Conservation (phyloP, 1,284 basidiomycete species). For the Trametes sp. region DNA sequence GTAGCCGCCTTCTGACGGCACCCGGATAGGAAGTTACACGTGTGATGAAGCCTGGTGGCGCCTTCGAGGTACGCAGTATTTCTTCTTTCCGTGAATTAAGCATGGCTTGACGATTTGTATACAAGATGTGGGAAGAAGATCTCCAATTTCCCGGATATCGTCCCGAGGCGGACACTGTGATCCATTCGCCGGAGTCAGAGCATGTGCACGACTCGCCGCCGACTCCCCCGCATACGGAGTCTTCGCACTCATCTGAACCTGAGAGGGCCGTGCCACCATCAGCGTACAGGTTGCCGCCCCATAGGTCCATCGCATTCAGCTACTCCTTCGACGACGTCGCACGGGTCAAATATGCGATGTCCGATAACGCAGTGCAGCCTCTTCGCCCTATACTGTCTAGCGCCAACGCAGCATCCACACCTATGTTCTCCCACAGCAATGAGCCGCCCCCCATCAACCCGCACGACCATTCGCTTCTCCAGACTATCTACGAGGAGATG, state of each 20-base stretch:
- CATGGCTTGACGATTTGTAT: slow-evolving; percentile 4
- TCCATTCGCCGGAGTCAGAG: slow-evolving; percentile 24
- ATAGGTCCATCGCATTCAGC: slow-evolving; percentile 21
- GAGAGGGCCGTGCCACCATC: background rate
- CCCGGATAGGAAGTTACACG: slow-evolving; percentile 58
- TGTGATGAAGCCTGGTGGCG: slow-evolving; percentile 72
- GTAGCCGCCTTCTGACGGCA: slow-evolving; percentile 14
- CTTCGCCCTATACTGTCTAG: slow-evolving; percentile 14
- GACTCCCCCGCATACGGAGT: slow-evolving; percentile 26
- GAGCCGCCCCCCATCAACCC: slow-evolving; percentile 53
- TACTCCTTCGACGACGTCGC: slow-evolving; percentile 28
- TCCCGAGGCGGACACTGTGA: slow-evolving; percentile 20
- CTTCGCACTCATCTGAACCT: slow-evolving; percentile 27
- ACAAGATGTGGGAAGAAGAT: slow-evolving; percentile 73
- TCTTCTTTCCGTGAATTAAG: slow-evolving; percentile 3
- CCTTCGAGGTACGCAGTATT: slow-evolving; percentile 59
- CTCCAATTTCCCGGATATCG: slow-evolving; percentile 65
- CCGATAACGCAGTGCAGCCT: slow-evolving; percentile 17
- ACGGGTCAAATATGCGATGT: slow-evolving; percentile 7
- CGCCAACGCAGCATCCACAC: slow-evolving; percentile 11
- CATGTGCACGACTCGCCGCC: slow-evolving; percentile 18
- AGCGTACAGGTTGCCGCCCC: background rate
- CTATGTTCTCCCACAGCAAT: slow-evolving; percentile 14
- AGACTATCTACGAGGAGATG: slow-evolving; percentile 72
- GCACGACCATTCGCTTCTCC: slow-evolving; percentile 69